Evolutionary conservation across 2,329 filamentous ascomycete species (phyloP), one percentile per base, ranked within the genome.

Genomic region (Xylariaceae sp.): DNA sequence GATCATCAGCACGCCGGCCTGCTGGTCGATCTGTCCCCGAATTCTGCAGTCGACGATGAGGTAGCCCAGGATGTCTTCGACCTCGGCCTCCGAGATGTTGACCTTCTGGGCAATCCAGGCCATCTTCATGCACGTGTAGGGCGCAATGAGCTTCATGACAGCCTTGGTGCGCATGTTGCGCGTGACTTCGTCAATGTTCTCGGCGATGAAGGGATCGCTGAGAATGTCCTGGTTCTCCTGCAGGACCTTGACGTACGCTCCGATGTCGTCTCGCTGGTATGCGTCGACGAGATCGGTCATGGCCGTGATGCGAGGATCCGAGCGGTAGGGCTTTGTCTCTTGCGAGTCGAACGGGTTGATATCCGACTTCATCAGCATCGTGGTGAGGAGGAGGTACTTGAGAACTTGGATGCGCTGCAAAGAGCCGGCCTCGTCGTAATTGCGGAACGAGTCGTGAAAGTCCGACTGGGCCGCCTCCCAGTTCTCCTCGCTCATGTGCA

Each of bases 401-500:
- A 98, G 76, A 12, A 96, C 92, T 60, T 96, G 90, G 48, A 96
- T 96, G 30, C 92, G 79, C 60, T 96, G 90, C 51, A 95, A 74
- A 17, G 89, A 95, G 29, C 92, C 92, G 25, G 92, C 92, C 67
- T 98, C 92, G 57, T 98, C 92, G 64, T 96, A 98, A 65, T 95
- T 96, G 37, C 89, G 84, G 68, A 98, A 98, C 1, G 90, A 94
- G 59, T 98, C 92, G 60, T 95, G 95, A 61, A 98, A 98, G 65
- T 96, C 92, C 50, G 80, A 90, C 62, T 96, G 89, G 1, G 92
- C 92, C 53, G 89, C 86, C 58, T 92, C 87, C 92, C 92, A 98
- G 58, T 96, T 96, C 65, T 96, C 92, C 69, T 98, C 92, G 59
- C 85, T 92, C 92, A 98, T 96, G 66, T 96, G 89, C 92, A 98